Conservation (phyloP, 176 grass and related monocot species). For the Pontederia crassipes region DNA sequence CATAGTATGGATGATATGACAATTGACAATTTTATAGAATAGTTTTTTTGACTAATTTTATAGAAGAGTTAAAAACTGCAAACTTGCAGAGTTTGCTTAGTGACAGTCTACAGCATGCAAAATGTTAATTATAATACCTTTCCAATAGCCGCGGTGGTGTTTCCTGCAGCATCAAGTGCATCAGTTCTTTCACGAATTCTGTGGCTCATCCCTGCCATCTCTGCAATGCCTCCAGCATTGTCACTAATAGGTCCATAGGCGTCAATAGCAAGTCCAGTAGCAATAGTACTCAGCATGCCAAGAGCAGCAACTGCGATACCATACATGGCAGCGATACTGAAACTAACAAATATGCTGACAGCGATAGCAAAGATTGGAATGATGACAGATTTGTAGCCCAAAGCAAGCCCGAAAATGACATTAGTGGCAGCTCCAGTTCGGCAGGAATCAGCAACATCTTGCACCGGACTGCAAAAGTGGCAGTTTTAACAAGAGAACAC, state of each 20-base stretch:
- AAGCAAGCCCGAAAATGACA: slow-evolving; percentile 46
- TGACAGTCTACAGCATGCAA: background rate
- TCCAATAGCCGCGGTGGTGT: slow-evolving; percentile 44
- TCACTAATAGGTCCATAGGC: slow-evolving; percentile 50
- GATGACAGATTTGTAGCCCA: slow-evolving; percentile 55
- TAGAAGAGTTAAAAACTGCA: background rate
- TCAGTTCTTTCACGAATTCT: slow-evolving; percentile 45
- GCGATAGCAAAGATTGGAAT: slow-evolving; percentile 43
- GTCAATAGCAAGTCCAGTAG: slow-evolving; percentile 40
- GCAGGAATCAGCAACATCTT: slow-evolving; percentile 44
- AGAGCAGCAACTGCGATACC: slow-evolving; percentile 46
- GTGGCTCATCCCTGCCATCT: slow-evolving; percentile 55
- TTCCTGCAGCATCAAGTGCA: slow-evolving; percentile 38
- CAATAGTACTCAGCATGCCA: slow-evolving; percentile 50
- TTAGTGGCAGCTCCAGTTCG: slow-evolving; percentile 50
- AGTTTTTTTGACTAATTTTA: no score
- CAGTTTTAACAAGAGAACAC: background rate
- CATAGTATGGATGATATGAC: no score
- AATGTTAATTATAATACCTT: slow-evolving; percentile 19
- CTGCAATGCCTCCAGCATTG: slow-evolving; percentile 44
- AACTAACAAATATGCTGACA: slow-evolving; percentile 38
- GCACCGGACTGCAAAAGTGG: slow-evolving; percentile 27
- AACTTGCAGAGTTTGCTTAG: background rate
- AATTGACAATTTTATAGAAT: no score
- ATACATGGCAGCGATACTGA: slow-evolving; percentile 42